Percentiles rank a stretch among this genome's conserved stretches.
phyloP scores from a whole-genome alignment of 2,329 filamentous ascomycete genomes.

The Aspergillus awamori region DNA sequence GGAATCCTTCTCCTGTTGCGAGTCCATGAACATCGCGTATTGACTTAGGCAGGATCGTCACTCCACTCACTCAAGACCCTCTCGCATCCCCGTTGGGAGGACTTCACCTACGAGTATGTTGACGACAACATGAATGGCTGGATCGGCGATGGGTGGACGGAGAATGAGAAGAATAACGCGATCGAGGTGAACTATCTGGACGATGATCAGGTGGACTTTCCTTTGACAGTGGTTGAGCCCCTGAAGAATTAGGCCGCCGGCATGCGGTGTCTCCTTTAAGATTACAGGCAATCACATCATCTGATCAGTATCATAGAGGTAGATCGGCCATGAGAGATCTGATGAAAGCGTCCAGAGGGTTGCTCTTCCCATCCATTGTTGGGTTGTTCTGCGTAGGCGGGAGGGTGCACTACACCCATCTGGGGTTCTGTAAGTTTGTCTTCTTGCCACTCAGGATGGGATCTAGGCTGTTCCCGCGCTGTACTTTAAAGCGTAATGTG shows the following conservation, averaged over 20 bases:
- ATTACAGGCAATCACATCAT: too few relatives aligned
- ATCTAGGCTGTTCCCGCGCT: too few relatives aligned
- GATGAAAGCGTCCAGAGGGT: too few relatives aligned
- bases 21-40: neutral
- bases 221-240: constrained; percentile 16
- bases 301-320: too few relatives aligned
- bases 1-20: constrained; percentile 1
- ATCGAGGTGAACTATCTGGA: constrained; percentile 41
- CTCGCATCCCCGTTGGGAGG: constrained; percentile 42
- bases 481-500: too few relatives aligned
- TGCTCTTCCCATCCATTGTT: too few relatives aligned
- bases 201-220: constrained; percentile 41
- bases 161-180: constrained; percentile 34
- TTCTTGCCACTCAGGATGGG: too few relatives aligned
- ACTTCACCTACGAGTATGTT: constrained; percentile 43
- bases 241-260: neutral
- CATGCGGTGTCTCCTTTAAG: too few relatives aligned
- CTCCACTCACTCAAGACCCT: constrained; percentile 42
- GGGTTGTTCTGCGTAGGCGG: too few relatives aligned
- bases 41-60: constrained; percentile 32
- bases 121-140: constrained; percentile 36
- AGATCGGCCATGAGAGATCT: too few relatives aligned
- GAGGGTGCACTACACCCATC: too few relatives aligned
- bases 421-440: too few relatives aligned
- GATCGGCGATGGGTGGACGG: constrained; percentile 41